phyloP scores from a whole-genome alignment of 169 alveolate genomes.

The Blepharisma undulans region DNA sequence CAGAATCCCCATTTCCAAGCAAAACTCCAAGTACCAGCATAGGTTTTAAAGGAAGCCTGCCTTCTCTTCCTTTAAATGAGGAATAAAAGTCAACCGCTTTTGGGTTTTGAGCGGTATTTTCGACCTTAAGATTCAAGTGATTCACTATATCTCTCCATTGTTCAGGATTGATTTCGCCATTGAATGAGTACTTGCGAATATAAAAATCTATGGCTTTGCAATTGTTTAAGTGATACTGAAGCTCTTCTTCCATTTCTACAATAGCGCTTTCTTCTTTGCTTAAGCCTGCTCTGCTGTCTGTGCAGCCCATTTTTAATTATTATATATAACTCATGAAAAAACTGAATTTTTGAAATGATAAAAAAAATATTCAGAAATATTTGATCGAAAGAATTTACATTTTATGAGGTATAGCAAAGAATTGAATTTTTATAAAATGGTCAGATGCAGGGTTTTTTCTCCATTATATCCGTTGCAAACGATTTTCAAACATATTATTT shows the following conservation, averaged over 20 bases:
- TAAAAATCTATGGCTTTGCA: neutral
- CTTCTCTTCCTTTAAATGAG: neutral
- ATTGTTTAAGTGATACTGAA: neutral
- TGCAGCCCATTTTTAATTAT: conserved; percentile 8
- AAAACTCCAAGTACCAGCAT: neutral
- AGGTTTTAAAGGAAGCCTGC: neutral
- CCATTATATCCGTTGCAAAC: neutral
- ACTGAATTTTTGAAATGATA: neutral
- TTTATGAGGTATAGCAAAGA: too few relatives aligned
- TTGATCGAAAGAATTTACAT: neutral
- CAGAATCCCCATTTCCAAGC: neutral
- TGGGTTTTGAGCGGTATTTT: neutral
- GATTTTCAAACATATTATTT: neutral
- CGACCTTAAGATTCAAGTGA: neutral
- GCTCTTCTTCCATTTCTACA: neutral
- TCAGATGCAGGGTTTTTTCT: neutral
- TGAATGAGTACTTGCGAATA: conserved; percentile 5
- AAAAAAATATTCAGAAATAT: neutral
- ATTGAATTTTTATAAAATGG: neutral
- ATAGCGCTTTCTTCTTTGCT: neutral
- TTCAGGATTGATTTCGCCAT: neutral
- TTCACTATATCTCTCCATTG: neutral
- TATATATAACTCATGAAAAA: neutral
- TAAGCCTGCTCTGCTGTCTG: neutral
- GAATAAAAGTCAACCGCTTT: neutral